A percentile compares a stretch with the other conserved stretches of the same genome.
These are phyloP conservation scores for Fusarium sp. DNA, from an alignment of 2,329 filamentous ascomycete genomes.

Conservation along the genomic window DNA sequence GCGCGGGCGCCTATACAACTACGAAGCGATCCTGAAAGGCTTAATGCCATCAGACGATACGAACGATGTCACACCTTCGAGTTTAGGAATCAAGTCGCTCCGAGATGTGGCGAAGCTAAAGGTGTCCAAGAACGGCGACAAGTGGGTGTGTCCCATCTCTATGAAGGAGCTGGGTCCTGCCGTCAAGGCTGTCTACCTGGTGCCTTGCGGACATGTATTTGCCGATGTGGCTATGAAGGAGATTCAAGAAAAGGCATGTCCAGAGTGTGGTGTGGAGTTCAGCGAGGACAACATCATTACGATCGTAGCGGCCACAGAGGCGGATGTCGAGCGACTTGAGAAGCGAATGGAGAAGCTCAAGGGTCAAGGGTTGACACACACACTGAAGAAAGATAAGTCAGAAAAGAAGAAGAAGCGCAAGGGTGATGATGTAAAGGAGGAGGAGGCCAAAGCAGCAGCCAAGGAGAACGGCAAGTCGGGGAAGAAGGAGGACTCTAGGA, in stretches of 20 bases:
- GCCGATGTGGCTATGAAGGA: conserved; percentile 87
- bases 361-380: conserved; percentile 82
- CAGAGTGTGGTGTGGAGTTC: conserved; percentile 82
- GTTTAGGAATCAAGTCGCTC: conserved; percentile 78
- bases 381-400: conserved; percentile 82
- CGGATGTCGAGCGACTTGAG: conserved; percentile 76
- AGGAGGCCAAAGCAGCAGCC: conserved; percentile 64
- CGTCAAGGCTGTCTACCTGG: conserved; percentile 86
- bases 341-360: conserved; percentile 76
- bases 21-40: conserved; percentile 83
- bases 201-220: conserved; percentile 96
- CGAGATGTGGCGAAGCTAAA: conserved; percentile 90
- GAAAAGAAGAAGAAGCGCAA: conserved; percentile 79
- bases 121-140: conserved; percentile 67
- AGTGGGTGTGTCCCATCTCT: conserved; percentile 88
- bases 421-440: conserved; percentile 52
- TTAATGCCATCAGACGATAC: conserved; percentile 72
- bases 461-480: conserved; percentile 43
- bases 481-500: conserved; percentile 53
- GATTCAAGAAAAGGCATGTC: conserved; percentile 72
- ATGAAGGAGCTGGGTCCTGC: conserved; percentile 85
- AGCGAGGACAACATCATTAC: conserved; percentile 81
- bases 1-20: conserved; percentile 90
- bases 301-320: conserved; percentile 78
- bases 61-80: conserved; percentile 57